These are phyloP conservation scores for Diplodia mutila DNA, from an alignment of 2,329 filamentous ascomycete genomes.

Conservation along the genomic window DNA sequence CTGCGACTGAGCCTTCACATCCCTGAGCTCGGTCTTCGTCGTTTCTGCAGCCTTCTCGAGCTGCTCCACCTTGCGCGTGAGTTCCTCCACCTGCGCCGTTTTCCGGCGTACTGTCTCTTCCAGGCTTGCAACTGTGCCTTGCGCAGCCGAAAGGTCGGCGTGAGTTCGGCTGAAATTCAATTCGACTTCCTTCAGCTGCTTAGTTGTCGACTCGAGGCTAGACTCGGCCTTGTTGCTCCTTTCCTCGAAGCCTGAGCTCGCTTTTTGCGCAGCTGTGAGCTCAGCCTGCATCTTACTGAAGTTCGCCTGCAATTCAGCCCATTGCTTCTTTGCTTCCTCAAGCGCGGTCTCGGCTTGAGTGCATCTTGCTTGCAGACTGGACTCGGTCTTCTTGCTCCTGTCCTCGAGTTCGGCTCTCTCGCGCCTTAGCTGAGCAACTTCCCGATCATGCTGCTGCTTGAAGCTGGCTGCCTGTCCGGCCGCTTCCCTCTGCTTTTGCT, in stretches of 20 bases:
- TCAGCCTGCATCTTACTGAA: constrained; percentile 36
- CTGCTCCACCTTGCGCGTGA: constrained; percentile 24
- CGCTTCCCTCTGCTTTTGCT: constrained; percentile 38
- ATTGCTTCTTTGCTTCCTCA: constrained; percentile 31
- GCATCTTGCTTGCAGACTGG: constrained; percentile 36
- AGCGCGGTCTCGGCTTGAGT: constrained; percentile 12
- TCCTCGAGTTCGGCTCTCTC: constrained; percentile 36
- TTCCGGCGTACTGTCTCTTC: constrained; percentile 31
- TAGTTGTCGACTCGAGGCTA: constrained; percentile 13
- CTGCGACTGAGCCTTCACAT: constrained; percentile 22
- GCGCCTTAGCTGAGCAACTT: constrained; percentile 35
- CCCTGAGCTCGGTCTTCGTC: constrained; percentile 31
- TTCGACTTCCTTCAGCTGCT: constrained; percentile 25
- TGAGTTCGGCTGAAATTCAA: constrained; percentile 12
- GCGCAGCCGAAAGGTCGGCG: constrained; percentile 2
- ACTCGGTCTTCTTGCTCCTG: constrained; percentile 28
- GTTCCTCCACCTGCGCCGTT: constrained; percentile 24
- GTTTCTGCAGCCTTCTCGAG: constrained; percentile 19
- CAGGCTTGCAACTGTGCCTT: constrained; percentile 25
- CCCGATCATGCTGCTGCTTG: constrained; percentile 42
- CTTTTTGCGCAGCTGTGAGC: constrained; percentile 28
- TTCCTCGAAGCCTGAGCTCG: constrained; percentile 20
- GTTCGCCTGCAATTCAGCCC: constrained; percentile 50
- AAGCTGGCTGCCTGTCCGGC: constrained; percentile 34
- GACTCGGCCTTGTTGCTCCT: constrained; percentile 23